These are phyloP conservation scores for Arthrobotrys conoides DNA, from an alignment of 2,329 filamentous ascomycete species.

Conservation along the genomic window DNA sequence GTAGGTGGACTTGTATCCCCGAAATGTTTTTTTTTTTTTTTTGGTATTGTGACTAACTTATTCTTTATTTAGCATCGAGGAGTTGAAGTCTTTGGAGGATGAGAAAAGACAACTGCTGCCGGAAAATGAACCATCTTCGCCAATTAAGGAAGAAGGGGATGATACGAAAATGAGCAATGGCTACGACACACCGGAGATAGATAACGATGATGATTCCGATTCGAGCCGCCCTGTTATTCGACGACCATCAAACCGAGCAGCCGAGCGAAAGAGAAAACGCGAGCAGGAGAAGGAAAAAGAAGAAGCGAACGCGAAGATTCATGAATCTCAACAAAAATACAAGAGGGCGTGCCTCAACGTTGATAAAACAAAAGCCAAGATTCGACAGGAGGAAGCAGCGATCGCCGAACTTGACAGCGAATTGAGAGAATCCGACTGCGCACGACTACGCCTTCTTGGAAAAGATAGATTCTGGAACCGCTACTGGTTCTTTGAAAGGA, in stretches of 20 bases:
- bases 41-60: constrained; percentile 41
- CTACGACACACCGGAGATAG: constrained; percentile 65
- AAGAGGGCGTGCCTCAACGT: constrained; percentile 89
- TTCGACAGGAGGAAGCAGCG: constrained; percentile 85
- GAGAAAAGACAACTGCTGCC: constrained; percentile 80
- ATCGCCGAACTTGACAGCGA: constrained; percentile 91
- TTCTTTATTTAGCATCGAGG: constrained; percentile 74
- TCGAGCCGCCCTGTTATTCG: constrained; percentile 73
- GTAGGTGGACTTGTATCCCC: constrained; percentile 67
- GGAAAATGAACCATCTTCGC: constrained; percentile 78
- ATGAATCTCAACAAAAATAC: constrained; percentile 89
- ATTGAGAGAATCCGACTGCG: constrained; percentile 91
- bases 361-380: constrained; percentile 83
- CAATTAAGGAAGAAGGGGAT: constrained; percentile 74
- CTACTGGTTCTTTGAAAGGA: constrained; percentile 99
- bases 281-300: constrained; percentile 78
- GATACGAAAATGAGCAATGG: constrained; percentile 70
- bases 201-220: constrained; percentile 77
- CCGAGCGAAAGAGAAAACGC: constrained; percentile 82
- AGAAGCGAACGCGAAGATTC: constrained; percentile 74
- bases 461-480: constrained; percentile 98
- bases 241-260: constrained; percentile 77
- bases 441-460: constrained; percentile 87
- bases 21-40: no score
- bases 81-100: constrained; percentile 79